Percentiles rank a stretch among this genome's conserved stretches.
Evolutionary conservation across 208 protist genomes (phyloP).

Genomic region (Acanthamoeba rhysodes): DNA sequence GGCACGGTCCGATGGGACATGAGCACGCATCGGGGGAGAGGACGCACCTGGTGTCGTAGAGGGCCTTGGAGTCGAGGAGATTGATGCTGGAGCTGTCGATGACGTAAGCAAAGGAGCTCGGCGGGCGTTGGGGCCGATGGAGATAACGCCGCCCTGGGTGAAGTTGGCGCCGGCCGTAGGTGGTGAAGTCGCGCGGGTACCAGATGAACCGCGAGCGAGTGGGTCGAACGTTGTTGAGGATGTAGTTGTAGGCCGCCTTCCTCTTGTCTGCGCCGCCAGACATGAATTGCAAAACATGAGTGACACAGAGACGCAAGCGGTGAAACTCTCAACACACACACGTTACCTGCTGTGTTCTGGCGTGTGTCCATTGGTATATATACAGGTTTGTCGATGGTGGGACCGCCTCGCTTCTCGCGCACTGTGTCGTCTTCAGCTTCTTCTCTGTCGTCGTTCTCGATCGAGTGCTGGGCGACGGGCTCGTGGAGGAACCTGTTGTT

Average conservation of each 20-base stretch:
- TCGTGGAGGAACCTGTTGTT: too few species aligned
- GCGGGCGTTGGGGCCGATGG: background rate
- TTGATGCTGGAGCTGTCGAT: slow-evolving; percentile 25
- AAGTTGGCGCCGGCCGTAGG: slow-evolving; percentile 20
- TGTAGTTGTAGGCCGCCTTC: slow-evolving; percentile 74
- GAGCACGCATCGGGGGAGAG: background rate
- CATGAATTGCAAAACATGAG: too few species aligned
- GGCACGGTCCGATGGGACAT: too few species aligned
- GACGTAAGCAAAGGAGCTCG: slow-evolving; percentile 54
- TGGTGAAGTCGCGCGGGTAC: slow-evolving; percentile 74
- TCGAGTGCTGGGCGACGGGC: too few species aligned
- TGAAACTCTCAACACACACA: too few species aligned
- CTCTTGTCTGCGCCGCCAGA: background rate
- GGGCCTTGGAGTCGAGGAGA: slow-evolving; percentile 72
- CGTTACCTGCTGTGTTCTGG: slow-evolving; percentile 22
- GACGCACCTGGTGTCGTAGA: slow-evolving; percentile 71
- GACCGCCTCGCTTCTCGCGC: background rate
- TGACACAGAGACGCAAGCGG: background rate
- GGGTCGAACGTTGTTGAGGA: slow-evolving; percentile 63
- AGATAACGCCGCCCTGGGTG: slow-evolving; percentile 2
- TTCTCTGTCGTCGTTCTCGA: background rate
- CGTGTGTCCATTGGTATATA: slow-evolving; percentile 70
- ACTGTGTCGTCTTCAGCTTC: too few species aligned
- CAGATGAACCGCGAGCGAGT: slow-evolving; percentile 64
- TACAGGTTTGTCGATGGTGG: background rate